Base-by-base conservation (phyloP, 257 asterid genomes). In the Ehretia macrophylla region DNA sequence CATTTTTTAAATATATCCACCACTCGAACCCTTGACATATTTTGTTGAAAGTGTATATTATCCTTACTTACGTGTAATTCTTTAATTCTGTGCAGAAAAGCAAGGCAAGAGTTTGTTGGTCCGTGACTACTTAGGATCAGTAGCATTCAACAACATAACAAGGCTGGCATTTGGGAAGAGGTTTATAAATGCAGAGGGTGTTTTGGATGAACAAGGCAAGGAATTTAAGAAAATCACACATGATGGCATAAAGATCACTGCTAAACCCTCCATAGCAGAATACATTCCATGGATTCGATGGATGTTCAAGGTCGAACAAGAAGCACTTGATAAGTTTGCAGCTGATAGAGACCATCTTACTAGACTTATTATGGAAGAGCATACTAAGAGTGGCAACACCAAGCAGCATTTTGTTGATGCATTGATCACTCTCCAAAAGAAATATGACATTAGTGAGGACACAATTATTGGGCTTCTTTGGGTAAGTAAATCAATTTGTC, bases 381-480 rank as follows among this genome's bases (percentile, higher is more conserved):
- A n/a, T n/a, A n/a, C n/a, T n/a, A n/a, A n/a, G n/a, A n/a, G n/a
- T n/a, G n/a, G n/a, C n/a, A n/a, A n/a, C n/a, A n/a, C n/a, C 57
- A 52, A 52, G 38, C 57, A 52, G 38, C 57, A 52, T 52, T 52
- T 52, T 23, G 57, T 52, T 52, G 57, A 52, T 14, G 57, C 57
- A 1, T 52, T 52, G 57, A 37, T 52, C 38, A 23, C 37, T 22
- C 38, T 52, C 20, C 27, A 52, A 22, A 52, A 52, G 57, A 14
- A 52, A 52, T 52, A 52, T 23, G 57, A 52, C 20, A 37, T 52
- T 32, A 52, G 57, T 52, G 57, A 52, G 17, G 57, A 52, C 17
- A 52, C 57, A 8, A 37, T 52, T 52, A 37, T 52, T 52, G 57
- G 57, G 10, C 57, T 52, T 13, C 39, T 52, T 10, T 52, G 57